phyloP scores from a whole-genome alignment of 139 green algal species.

The Yamagishiella unicocca region DNA sequence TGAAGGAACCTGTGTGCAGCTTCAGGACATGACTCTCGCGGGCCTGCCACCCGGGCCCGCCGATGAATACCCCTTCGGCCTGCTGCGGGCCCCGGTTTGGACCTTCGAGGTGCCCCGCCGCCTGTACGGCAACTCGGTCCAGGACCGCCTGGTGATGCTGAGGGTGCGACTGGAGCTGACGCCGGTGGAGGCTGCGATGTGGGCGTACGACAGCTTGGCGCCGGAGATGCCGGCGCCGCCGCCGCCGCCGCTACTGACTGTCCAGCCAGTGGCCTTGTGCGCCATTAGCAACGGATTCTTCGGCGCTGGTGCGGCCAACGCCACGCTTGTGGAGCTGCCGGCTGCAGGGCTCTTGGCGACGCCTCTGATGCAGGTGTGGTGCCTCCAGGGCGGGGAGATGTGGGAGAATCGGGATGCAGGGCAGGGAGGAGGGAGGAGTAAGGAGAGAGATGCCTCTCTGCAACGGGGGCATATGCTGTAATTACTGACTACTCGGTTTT shows the following conservation, averaged over 20 bases:
- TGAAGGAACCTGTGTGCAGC: not conserved
- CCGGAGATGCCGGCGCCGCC: not conserved
- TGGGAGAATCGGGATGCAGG: too few relatives aligned
- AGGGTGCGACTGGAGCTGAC: not conserved
- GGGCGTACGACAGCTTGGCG: not conserved
- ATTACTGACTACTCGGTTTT: too few relatives aligned
- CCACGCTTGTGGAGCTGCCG: too few relatives aligned
- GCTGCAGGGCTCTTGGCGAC: too few relatives aligned
- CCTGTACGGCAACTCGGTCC: not conserved
- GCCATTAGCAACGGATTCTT: too few relatives aligned
- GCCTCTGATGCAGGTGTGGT: too few relatives aligned
- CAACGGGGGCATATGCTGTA: too few relatives aligned
- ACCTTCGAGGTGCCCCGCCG: not conserved
- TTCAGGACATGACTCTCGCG: not conserved
- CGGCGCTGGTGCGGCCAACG: too few relatives aligned
- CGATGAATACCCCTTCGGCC: not conserved
- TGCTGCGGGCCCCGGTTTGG: slow-evolving; percentile 4
- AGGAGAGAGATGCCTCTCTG: too few relatives aligned
- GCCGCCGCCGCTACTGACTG: not conserved
- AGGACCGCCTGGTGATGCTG: not conserved
- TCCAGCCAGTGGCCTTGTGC: too few relatives aligned
- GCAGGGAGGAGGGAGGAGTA: too few relatives aligned
- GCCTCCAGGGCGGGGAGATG: too few relatives aligned
- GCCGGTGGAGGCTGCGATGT: not conserved
- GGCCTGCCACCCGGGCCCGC: not conserved